Evolutionary conservation across 2,329 filamentous ascomycete species (phyloP).

Genomic region (Raffaelea arxii): DNA sequence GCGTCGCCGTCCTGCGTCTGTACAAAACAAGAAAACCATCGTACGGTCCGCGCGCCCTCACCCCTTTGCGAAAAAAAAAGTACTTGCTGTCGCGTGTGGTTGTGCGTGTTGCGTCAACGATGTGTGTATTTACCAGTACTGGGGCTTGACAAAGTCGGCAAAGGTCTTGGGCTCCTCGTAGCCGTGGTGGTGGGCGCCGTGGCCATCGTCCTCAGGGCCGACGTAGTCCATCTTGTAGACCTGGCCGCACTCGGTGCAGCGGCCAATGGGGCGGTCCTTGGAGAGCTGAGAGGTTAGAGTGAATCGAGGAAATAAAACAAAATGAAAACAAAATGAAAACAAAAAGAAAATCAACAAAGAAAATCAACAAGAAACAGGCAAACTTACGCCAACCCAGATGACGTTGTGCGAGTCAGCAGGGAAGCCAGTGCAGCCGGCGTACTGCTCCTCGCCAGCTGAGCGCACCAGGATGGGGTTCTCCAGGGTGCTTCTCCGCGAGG

Average conservation of each 20-base stretch:
- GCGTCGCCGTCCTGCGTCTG: no score
- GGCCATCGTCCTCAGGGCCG: slow-evolving; percentile 66
- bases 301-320: not conserved
- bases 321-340: not conserved
- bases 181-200: slow-evolving; percentile 44
- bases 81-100: not conserved
- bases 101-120: not conserved
- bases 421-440: slow-evolving; percentile 88
- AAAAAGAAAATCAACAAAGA: not conserved
- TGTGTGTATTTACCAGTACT: slow-evolving; percentile 66
- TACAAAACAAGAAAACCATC: no score
- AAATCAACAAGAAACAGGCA: not conserved
- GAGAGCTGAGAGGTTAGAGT: slow-evolving; percentile 58
- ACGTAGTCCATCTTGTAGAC: slow-evolving; percentile 98
- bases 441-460: slow-evolving; percentile 92
- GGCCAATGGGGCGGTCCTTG: slow-evolving; percentile 82
- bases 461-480: slow-evolving; percentile 84
- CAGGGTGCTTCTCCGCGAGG: slow-evolving; percentile 79
- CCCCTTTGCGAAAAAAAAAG: not conserved
- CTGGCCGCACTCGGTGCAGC: slow-evolving; percentile 93
- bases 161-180: slow-evolving; percentile 90
- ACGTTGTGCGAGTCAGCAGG: slow-evolving; percentile 88
- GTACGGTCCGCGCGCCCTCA: no score
- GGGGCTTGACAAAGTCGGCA: slow-evolving; percentile 87
- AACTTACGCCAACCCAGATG: slow-evolving; percentile 81